A percentile compares a stretch with the other conserved stretches of the same genome.
Conservation (phyloP, 148 eudicot genomes). For the Rhododendron simsii region DNA sequence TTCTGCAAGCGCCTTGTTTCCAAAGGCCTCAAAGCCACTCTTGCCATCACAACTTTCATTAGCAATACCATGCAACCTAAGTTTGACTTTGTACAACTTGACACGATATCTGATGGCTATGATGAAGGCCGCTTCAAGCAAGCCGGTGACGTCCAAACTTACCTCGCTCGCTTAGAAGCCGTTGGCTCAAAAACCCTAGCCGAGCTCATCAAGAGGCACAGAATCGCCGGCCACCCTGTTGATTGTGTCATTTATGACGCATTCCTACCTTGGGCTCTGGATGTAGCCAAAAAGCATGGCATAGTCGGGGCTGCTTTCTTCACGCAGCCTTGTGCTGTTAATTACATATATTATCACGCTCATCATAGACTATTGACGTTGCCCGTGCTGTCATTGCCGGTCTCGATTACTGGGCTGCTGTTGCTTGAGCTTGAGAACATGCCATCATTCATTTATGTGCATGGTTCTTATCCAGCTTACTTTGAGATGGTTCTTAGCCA, state of each 20-base stretch:
- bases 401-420: constrained; percentile 47
- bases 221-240: constrained; percentile 17
- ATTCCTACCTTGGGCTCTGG: constrained; percentile 38
- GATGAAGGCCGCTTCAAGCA: constrained; percentile 29
- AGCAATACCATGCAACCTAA: constrained; percentile 18
- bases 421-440: constrained; percentile 34
- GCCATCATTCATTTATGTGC: constrained; percentile 43
- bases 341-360: constrained; percentile 26
- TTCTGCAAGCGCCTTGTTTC: constrained; percentile 38
- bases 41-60: constrained; percentile 37
- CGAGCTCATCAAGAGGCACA: constrained; percentile 18
- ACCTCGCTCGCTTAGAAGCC: constrained; percentile 20
- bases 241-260: constrained; percentile 41
- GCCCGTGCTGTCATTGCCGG: constrained; percentile 20
- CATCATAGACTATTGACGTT: constrained; percentile 20
- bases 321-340: constrained; percentile 41
- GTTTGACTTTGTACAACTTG: constrained; percentile 25
- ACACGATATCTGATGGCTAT: constrained; percentile 42
- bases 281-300: constrained; percentile 30
- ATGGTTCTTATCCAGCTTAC: constrained; percentile 51
- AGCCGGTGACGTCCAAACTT: constrained; percentile 19
- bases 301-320: constrained; percentile 33
- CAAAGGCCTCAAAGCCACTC: constrained; percentile 37
- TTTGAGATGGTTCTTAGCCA: constrained; percentile 43
- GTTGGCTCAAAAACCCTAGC: constrained; percentile 30